phyloP scores from a whole-genome alignment of 371 early-diverging fungal genomes.

The Mortierella sp. region DNA sequence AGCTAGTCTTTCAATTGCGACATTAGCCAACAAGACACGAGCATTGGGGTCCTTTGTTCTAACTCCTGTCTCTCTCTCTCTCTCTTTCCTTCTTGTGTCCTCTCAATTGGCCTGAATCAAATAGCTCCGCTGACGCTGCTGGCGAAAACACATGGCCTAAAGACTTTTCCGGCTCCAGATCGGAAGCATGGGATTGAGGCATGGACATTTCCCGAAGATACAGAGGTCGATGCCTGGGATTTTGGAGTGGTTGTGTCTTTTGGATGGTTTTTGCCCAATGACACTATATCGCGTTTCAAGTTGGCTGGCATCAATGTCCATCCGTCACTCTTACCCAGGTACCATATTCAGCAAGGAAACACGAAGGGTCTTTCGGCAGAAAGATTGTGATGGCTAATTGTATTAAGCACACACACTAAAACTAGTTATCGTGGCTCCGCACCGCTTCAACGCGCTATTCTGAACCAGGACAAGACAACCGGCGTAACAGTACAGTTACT shows the following conservation, averaged over 20 bases:
- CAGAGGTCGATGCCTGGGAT: conserved; percentile 61
- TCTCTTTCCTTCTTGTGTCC: too few species aligned
- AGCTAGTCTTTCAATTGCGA: conserved; percentile 1
- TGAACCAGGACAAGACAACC: conserved; percentile 78
- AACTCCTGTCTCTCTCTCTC: too few species aligned
- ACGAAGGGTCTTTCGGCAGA: too few species aligned
- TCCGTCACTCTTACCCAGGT: conserved; percentile 41
- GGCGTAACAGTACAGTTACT: conserved; percentile 93
- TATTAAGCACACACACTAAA: too few species aligned
- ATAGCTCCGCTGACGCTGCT: conserved; percentile 59
- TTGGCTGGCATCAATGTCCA: conserved; percentile 55
- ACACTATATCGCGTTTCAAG: conserved; percentile 73
- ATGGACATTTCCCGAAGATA: conserved; percentile 44
- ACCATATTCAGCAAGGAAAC: not conserved
- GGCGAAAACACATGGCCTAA: conserved; percentile 53
- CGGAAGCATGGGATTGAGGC: conserved; percentile 40
- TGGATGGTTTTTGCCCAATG: conserved; percentile 87
- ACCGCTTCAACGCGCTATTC: conserved; percentile 89
- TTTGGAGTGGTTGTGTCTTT: conserved; percentile 95
- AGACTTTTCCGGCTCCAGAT: conserved; percentile 40
- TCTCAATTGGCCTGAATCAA: too few species aligned
- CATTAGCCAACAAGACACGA: too few species aligned
- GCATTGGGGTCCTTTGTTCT: too few species aligned
- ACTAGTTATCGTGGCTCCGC: conserved; percentile 91
- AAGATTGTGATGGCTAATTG: too few species aligned